phyloP scores from a whole-genome alignment of 2,329 filamentous ascomycete genomes.

The Neofusicoccum kwambonambiense region DNA sequence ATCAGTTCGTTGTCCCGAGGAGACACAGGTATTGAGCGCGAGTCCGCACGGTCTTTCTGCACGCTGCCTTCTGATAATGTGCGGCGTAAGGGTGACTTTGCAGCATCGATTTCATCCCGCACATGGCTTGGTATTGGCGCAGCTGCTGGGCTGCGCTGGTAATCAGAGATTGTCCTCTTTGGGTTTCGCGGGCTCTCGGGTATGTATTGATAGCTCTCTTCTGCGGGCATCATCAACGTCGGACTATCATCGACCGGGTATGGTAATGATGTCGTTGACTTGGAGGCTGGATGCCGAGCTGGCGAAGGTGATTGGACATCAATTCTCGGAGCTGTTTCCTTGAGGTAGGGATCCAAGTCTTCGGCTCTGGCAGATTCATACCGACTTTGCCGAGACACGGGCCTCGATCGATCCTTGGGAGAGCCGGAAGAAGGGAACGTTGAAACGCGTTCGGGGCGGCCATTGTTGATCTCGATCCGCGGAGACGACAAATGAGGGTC shows the following conservation, averaged over 20 bases:
- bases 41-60: not conserved
- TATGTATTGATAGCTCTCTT: slow-evolving; percentile 42
- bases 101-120: not conserved
- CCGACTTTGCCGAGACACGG: slow-evolving; percentile 28
- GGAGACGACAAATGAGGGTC: not conserved
- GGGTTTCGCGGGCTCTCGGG: slow-evolving; percentile 18
- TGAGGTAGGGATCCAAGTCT: slow-evolving; percentile 25
- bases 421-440: not conserved
- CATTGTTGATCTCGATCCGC: not conserved
- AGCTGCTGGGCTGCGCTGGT: not conserved
- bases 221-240: slow-evolving; percentile 41
- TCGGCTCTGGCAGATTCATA: slow-evolving; percentile 28
- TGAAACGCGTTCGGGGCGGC: not conserved
- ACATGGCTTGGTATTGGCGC: slow-evolving; percentile 8
- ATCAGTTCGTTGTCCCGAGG: not conserved
- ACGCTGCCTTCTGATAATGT: slow-evolving; percentile 11
- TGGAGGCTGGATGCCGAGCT: slow-evolving; percentile 26
- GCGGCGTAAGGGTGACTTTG: slow-evolving; percentile 1
- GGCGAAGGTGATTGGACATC: slow-evolving; percentile 34
- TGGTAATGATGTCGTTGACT: slow-evolving; percentile 33
- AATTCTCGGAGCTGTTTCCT: slow-evolving; percentile 22
- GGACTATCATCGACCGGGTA: slow-evolving; percentile 46
- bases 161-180: not conserved
- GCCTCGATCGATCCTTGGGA: slow-evolving; percentile 27
- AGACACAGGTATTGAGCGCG: not conserved